Evolutionary conservation across 2,329 filamentous ascomycete genomes (phyloP).

Genomic region (Davidsoniella neocaledoniae): DNA sequence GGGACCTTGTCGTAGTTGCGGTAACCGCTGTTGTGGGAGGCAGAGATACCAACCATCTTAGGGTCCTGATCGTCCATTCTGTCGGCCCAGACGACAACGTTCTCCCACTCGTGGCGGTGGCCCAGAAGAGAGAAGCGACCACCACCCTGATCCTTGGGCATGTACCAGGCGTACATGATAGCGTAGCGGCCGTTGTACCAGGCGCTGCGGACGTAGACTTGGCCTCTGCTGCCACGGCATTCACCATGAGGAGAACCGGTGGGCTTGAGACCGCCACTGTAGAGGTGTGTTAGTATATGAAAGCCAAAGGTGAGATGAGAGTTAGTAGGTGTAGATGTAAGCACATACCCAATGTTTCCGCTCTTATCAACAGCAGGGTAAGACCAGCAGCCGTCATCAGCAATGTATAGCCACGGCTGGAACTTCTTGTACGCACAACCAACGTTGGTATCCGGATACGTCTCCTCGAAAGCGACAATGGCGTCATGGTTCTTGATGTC

Average conservation of each 20-base stretch:
- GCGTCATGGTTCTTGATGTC: constrained; percentile 19
- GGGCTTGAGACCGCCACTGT: constrained; percentile 21
- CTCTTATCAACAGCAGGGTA: constrained; percentile 42
- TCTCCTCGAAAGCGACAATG: constrained; percentile 20
- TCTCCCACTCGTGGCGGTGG: constrained; percentile 27
- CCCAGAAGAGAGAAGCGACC: constrained; percentile 16
- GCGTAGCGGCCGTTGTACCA: constrained; percentile 18
- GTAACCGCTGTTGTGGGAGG: constrained; percentile 23
- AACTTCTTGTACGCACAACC: constrained; percentile 20
- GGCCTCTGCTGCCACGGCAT: constrained; percentile 21
- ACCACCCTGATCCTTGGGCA: constrained; percentile 27
- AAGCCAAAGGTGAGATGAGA: not conserved
- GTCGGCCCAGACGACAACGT: constrained; percentile 20
- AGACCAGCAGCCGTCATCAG: constrained; percentile 43
- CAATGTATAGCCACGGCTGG: constrained; percentile 21
- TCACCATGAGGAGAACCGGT: constrained; percentile 18
- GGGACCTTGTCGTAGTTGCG: constrained; percentile 15
- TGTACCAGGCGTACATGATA: constrained; percentile 29
- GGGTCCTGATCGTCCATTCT: constrained; percentile 16
- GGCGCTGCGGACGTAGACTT: constrained; percentile 22
- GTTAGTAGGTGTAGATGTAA: not conserved
- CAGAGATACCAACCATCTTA: constrained; percentile 21
- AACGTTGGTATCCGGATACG: constrained; percentile 17
- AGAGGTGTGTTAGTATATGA: not conserved
- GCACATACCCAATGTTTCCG: constrained; percentile 38